These are phyloP conservation scores for Wickerhamiella allomyrinae DNA, from an alignment of 805 yeast species.

Conservation along the genomic window DNA sequence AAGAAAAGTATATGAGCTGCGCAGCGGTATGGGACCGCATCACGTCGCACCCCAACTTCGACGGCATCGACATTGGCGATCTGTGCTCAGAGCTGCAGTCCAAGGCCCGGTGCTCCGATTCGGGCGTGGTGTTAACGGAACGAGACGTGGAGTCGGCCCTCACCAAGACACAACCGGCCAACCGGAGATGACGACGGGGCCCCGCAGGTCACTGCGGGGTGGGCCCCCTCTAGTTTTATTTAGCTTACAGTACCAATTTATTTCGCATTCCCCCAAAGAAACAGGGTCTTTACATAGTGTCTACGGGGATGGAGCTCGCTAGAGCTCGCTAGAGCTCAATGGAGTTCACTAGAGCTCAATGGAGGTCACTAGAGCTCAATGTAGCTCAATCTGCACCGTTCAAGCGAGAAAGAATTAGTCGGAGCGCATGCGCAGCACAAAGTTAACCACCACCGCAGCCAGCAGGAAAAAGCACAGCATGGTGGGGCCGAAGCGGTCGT, in stretches of 20 bases:
- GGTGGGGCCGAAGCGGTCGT: constrained; percentile 97
- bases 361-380: too few relatives aligned
- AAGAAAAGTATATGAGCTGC: constrained; percentile 41
- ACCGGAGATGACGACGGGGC: too few relatives aligned
- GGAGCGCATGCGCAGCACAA: constrained; percentile 56
- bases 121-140: constrained; percentile 77
- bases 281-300: too few relatives aligned
- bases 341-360: too few relatives aligned
- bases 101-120: constrained; percentile 90
- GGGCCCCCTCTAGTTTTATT: too few relatives aligned
- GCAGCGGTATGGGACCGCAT: constrained; percentile 95
- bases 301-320: too few relatives aligned
- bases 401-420: too few relatives aligned
- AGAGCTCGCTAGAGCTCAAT: too few relatives aligned
- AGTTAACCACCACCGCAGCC: constrained; percentile 87
- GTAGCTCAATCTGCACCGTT: too few relatives aligned
- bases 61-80: constrained; percentile 89
- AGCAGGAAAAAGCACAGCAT: constrained; percentile 87
- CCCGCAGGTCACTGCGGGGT: too few relatives aligned
- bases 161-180: neutral
- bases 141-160: constrained; percentile 55
- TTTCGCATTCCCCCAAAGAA: too few relatives aligned
- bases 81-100: constrained; percentile 76
- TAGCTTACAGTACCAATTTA: too few relatives aligned
- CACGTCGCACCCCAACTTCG: constrained; percentile 82